Conservation (phyloP, 495 filamentous ascomycete species). For the Penicillium paradoxum region DNA sequence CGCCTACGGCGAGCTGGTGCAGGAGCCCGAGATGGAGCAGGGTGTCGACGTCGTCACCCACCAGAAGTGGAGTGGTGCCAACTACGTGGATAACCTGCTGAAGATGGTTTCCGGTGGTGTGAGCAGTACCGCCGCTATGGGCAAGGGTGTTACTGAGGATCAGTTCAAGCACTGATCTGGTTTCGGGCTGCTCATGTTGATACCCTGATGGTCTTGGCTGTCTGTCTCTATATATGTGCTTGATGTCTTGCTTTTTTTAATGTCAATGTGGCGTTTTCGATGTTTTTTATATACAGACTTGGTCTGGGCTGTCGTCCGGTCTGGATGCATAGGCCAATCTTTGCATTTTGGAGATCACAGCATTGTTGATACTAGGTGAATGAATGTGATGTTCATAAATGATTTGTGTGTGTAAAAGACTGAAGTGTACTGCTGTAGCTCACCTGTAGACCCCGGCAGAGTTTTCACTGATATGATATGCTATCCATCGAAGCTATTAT, state of each 20-base stretch:
- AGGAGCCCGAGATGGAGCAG: constrained; percentile 92
- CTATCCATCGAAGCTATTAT: no score
- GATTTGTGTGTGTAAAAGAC: no score
- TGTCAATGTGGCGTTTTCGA: constrained; percentile 4
- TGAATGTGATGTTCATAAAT: no score
- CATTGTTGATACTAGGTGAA: background rate
- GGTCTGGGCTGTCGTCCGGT: constrained; percentile 5
- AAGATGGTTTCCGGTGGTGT: constrained; percentile 98
- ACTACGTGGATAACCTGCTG: constrained; percentile 86
- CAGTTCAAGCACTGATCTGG: constrained; percentile 62
- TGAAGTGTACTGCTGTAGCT: no score
- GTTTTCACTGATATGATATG: no score
- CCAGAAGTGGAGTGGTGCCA: constrained; percentile 97
- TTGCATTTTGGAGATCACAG: constrained; percentile 10
- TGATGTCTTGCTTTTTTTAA: constrained; percentile 8
- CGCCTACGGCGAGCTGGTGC: constrained; percentile 92
- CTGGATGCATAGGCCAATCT: background rate
- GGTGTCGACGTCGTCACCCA: constrained; percentile 94
- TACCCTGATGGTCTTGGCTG: constrained; percentile 9
- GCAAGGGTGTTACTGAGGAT: constrained; percentile 95
- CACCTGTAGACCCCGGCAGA: no score
- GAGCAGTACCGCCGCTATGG: constrained; percentile 89
- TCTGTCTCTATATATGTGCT: constrained; percentile 11
- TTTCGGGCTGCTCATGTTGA: background rate
- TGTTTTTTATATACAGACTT: constrained; percentile 7